These are phyloP conservation scores for Fusarium sp. DNA, from an alignment of 2,329 filamentous ascomycete genomes.

Conservation along the genomic window DNA sequence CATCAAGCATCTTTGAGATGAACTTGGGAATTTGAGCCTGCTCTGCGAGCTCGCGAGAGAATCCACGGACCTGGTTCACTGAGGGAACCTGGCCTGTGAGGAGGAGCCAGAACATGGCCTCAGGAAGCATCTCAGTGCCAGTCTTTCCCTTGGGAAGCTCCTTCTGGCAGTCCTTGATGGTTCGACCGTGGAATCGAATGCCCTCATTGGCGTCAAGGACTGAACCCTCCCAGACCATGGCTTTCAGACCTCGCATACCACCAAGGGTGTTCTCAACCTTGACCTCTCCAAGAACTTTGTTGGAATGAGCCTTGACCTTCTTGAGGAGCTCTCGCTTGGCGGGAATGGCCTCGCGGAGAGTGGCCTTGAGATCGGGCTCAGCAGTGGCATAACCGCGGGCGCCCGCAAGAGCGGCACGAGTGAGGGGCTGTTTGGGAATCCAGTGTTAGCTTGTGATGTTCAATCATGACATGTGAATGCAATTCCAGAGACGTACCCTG, in stretches of 20 bases:
- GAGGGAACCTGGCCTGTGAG: constrained; percentile 93
- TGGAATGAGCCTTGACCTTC: constrained; percentile 87
- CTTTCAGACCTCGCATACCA: constrained; percentile 96
- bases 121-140: constrained; percentile 96
- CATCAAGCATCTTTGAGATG: constrained; percentile 87
- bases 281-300: constrained; percentile 89
- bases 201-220: constrained; percentile 97
- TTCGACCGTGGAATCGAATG: constrained; percentile 97
- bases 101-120: constrained; percentile 99
- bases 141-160: constrained; percentile 92
- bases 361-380: constrained; percentile 90
- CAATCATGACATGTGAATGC: constrained; percentile 19
- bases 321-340: constrained; percentile 94
- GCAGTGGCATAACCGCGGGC: constrained; percentile 76
- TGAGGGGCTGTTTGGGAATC: constrained; percentile 44
- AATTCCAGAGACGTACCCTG: constrained; percentile 63
- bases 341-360: constrained; percentile 85
- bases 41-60: constrained; percentile 89
- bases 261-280: constrained; percentile 95
- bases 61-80: constrained; percentile 80
- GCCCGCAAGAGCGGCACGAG: constrained; percentile 51
- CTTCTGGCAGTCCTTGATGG: constrained; percentile 97
- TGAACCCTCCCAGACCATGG: constrained; percentile 99
- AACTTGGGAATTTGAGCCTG: constrained; percentile 86
- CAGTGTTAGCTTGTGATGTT: constrained; percentile 6